Evolutionary conservation across 2,329 filamentous ascomycete species (phyloP).

Genomic region (Macroventuria anomochaeta): DNA sequence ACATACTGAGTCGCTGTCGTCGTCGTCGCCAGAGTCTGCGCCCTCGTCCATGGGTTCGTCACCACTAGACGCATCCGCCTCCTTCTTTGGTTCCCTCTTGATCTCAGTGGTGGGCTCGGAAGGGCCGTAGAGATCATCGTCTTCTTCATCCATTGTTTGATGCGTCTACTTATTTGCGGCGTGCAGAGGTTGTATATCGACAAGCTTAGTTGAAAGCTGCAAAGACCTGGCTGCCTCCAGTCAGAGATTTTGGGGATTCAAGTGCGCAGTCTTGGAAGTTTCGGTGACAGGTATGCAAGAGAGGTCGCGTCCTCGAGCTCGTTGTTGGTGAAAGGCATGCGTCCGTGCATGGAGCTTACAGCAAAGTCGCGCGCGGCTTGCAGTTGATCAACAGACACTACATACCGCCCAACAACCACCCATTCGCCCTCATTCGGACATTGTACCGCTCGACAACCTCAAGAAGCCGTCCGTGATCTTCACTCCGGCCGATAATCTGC

Average conservation of each 20-base stretch:
- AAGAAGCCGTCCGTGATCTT: too few relatives aligned
- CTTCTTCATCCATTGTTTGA: constrained; percentile 57
- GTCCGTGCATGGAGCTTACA: constrained; percentile 22
- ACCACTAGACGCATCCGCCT: constrained; percentile 44
- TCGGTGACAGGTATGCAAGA: not conserved
- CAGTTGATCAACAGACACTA: constrained; percentile 1
- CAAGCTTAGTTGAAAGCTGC: too few relatives aligned
- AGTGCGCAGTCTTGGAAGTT: too few relatives aligned
- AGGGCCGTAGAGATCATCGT: constrained; percentile 59
- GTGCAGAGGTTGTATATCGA: not conserved
- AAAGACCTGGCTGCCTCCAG: not conserved
- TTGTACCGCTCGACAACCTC: not conserved
- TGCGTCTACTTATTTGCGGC: not conserved
- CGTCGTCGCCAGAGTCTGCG: constrained; percentile 53
- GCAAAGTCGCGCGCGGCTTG: constrained; percentile 3
- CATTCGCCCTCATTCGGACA: not conserved
- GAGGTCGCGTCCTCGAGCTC: constrained; percentile 1
- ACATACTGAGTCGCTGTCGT: constrained; percentile 53
- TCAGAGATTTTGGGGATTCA: not conserved
- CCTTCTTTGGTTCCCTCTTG: constrained; percentile 34
- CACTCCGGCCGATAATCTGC: not conserved
- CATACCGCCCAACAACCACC: not conserved
- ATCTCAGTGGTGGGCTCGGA: constrained; percentile 35
- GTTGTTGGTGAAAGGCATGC: constrained; percentile 24
- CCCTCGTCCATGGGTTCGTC: constrained; percentile 56